phyloP scores from a whole-genome alignment of 371 early-diverging fungal species.

The Mucor lusitanicus region DNA sequence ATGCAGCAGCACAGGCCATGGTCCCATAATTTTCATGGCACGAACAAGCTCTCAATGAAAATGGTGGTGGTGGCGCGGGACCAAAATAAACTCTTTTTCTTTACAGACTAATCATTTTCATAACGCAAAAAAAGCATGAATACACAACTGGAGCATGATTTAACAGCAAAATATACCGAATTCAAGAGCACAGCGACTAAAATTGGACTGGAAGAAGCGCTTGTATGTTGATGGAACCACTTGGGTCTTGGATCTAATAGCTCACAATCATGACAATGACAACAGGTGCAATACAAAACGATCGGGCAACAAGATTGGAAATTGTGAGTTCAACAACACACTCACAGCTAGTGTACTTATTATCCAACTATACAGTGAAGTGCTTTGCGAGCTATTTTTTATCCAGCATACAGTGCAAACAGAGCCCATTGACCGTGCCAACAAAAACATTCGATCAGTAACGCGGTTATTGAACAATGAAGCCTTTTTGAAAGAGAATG shows the following conservation, averaged over 20 bases:
- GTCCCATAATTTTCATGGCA: no score
- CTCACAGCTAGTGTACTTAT: neutral
- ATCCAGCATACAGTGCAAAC: slow-evolving; percentile 3
- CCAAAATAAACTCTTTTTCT: no score
- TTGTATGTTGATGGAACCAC: slow-evolving; percentile 7
- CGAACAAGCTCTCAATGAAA: no score
- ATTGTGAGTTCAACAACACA: slow-evolving; percentile 16
- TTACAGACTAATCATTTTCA: no score
- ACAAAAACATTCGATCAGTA: slow-evolving; percentile 16
- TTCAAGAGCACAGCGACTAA: slow-evolving; percentile 20
- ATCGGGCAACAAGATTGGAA: slow-evolving; percentile 20
- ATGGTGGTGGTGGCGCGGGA: no score
- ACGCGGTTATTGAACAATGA: slow-evolving; percentile 20
- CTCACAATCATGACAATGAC: neutral
- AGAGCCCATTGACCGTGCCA: slow-evolving; percentile 23
- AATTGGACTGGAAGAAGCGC: slow-evolving; percentile 23
- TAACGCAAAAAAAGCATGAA: neutral
- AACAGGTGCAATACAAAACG: slow-evolving; percentile 17
- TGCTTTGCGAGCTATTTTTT: slow-evolving; percentile 13
- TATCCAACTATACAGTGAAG: slow-evolving; percentile 7
- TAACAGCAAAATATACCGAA: slow-evolving; percentile 12
- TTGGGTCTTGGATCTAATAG: no score
- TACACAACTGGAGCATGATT: neutral
- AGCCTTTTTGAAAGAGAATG: slow-evolving; percentile 26
- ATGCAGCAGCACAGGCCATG: no score